Conservation (phyloP, 2,329 filamentous ascomycete genomes). For the Erysiphe pulchra region DNA sequence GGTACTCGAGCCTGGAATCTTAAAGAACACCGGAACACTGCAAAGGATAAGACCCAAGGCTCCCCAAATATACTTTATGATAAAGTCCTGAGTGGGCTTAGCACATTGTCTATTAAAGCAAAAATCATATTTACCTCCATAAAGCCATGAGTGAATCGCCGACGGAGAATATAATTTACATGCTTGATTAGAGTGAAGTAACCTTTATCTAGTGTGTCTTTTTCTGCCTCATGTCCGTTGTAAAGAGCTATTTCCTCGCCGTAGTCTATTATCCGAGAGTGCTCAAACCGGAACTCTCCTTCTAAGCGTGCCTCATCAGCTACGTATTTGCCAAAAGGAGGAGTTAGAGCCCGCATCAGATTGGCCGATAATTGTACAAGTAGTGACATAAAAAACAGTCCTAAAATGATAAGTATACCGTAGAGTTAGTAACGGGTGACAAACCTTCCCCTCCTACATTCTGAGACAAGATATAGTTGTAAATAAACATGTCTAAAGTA, state of each 20-base stretch:
- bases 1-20: slow-evolving; percentile 41
- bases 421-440: not conserved
- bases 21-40: slow-evolving; percentile 88
- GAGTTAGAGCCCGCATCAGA: slow-evolving; percentile 81
- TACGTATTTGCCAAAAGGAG: slow-evolving; percentile 91
- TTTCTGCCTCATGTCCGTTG: slow-evolving; percentile 75
- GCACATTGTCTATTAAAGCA: no score
- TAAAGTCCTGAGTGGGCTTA: slow-evolving; percentile 36
- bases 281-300: slow-evolving; percentile 88
- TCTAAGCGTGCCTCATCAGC: slow-evolving; percentile 86
- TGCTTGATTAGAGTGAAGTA: slow-evolving; percentile 99
- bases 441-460: slow-evolving; percentile 73
- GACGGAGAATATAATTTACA: slow-evolving; percentile 75
- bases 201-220: slow-evolving; percentile 88
- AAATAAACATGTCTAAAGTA: slow-evolving; percentile 82
- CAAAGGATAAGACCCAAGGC: slow-evolving; percentile 76
- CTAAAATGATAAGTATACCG: slow-evolving; percentile 3
- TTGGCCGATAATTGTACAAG: slow-evolving; percentile 77
- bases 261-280: slow-evolving; percentile 84
- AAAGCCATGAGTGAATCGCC: slow-evolving; percentile 88
- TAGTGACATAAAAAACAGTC: slow-evolving; percentile 81
- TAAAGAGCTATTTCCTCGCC: slow-evolving; percentile 89
- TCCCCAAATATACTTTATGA: slow-evolving; percentile 99
- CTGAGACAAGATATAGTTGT: slow-evolving; percentile 79
- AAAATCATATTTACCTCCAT: slow-evolving; percentile 35